These are phyloP conservation scores for Rhynchosporium secalis DNA, from an alignment of 2,329 filamentous ascomycete species.

Conservation along the genomic window DNA sequence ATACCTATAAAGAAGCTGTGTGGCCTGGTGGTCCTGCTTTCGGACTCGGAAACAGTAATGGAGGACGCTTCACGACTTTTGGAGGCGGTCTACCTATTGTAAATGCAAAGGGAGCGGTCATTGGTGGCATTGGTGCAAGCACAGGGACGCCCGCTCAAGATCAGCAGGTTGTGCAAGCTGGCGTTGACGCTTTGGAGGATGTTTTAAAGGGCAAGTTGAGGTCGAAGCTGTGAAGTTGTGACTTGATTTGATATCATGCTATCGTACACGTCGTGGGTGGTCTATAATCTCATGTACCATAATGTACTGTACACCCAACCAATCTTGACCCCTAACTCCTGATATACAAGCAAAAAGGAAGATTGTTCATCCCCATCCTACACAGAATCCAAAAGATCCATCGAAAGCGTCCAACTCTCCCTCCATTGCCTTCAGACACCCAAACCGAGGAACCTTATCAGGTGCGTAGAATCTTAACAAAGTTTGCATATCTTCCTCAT, in stretches of 20 bases:
- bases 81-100: constrained; percentile 54
- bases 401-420: constrained; percentile 34
- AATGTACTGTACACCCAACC: constrained; percentile 9
- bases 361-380: constrained; percentile 35
- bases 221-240: constrained; percentile 42
- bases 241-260: neutral
- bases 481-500: constrained; percentile 79
- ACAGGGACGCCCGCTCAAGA: constrained; percentile 56
- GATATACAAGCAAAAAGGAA: constrained; percentile 3
- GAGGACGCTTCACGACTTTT: constrained; percentile 54
- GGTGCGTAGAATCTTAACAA: constrained; percentile 73
- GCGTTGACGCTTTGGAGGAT: constrained; percentile 48
- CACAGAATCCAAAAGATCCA: constrained; percentile 40
- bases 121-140: constrained; percentile 55
- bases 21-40: constrained; percentile 54
- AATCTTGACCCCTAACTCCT: constrained; percentile 1
- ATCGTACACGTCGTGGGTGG: neutral
- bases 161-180: constrained; percentile 52
- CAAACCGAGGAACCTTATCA: constrained; percentile 56
- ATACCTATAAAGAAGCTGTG: constrained; percentile 53
- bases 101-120: constrained; percentile 46
- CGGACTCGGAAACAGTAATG: constrained; percentile 53
- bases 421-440: constrained; percentile 56
- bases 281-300: constrained; percentile 4
- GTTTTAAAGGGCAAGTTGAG: constrained; percentile 39